phyloP scores from a whole-genome alignment of 192 early-diverging fungal genomes.

The Glomus cerebriforme region DNA sequence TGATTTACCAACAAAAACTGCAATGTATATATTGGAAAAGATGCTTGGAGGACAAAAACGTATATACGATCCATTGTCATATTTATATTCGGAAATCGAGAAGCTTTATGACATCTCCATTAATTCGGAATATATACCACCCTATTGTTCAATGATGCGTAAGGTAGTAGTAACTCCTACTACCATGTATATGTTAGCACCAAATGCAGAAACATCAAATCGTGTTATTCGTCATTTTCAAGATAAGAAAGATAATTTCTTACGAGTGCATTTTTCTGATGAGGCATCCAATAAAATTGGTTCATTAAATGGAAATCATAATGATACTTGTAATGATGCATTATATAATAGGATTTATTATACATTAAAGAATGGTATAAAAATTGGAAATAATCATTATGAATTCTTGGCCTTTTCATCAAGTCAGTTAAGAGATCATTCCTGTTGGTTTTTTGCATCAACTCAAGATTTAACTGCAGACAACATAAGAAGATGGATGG shows the following conservation, averaged over 20 bases:
- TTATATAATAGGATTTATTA: constrained; percentile 57
- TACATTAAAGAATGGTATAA: constrained; percentile 51
- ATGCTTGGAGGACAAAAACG: constrained; percentile 37
- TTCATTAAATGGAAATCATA: constrained; percentile 27
- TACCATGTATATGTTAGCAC: constrained; percentile 62
- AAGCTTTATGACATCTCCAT: constrained; percentile 22
- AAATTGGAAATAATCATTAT: constrained; percentile 54
- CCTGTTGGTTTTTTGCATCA: constrained; percentile 74
- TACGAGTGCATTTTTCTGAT: constrained; percentile 71
- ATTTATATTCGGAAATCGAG: constrained; percentile 32
- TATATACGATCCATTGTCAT: constrained; percentile 41
- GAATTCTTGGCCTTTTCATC: constrained; percentile 68
- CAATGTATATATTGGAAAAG: constrained; percentile 40
- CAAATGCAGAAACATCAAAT: constrained; percentile 68
- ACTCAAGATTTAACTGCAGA: constrained; percentile 46
- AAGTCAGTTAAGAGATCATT: constrained; percentile 63
- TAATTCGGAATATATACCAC: constrained; percentile 37
- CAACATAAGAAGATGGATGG: constrained; percentile 68
- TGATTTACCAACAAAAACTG: constrained; percentile 28
- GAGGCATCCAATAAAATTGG: constrained; percentile 53
- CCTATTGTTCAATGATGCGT: constrained; percentile 50
- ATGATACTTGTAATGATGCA: constrained; percentile 35
- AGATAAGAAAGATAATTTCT: constrained; percentile 54
- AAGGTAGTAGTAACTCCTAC: constrained; percentile 71
- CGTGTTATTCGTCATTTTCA: constrained; percentile 65